These are phyloP conservation scores for Physcomitrium patens DNA, from an alignment of 225 moss, liverwort and hornwort genomes.

Conservation along the genomic window DNA sequence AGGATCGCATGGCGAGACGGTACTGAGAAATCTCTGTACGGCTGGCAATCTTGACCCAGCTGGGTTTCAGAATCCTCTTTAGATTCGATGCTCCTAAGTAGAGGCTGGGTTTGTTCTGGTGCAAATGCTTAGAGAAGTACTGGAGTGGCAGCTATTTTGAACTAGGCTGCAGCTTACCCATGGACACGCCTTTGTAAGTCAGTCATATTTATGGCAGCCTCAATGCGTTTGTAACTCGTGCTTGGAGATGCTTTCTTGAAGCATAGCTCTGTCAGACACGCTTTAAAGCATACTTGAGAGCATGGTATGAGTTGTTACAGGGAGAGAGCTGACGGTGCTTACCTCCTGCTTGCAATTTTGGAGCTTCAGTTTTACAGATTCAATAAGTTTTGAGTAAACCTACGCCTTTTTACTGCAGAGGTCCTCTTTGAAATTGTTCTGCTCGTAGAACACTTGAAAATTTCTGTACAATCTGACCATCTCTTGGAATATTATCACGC, in stretches of 20 bases:
- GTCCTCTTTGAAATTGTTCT: neutral
- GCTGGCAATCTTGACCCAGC: neutral
- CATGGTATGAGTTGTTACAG: slow-evolving; percentile 16
- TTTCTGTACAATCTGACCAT: neutral
- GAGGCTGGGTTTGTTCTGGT: neutral
- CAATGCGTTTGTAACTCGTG: neutral
- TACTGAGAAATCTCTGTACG: neutral
- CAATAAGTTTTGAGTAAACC: neutral
- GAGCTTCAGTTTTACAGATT: neutral
- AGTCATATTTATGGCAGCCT: neutral
- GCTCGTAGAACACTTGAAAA: neutral
- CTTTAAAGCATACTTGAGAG: slow-evolving; percentile 24
- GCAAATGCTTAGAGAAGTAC: neutral
- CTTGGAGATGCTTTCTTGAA: neutral
- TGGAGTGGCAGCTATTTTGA: neutral
- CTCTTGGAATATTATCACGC: neutral
- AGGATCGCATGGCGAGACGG: neutral
- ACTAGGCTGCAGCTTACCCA: slow-evolving; percentile 3
- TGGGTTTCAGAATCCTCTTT: neutral
- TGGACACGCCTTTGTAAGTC: slow-evolving; percentile 11
- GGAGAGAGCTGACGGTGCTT: neutral
- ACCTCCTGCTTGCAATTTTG: slow-evolving; percentile 18
- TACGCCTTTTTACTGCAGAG: neutral
- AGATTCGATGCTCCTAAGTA: neutral
- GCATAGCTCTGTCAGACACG: slow-evolving; percentile 22